phyloP scores from a whole-genome alignment of 1,284 basidiomycete genomes.

The Trichosporon sp. region DNA sequence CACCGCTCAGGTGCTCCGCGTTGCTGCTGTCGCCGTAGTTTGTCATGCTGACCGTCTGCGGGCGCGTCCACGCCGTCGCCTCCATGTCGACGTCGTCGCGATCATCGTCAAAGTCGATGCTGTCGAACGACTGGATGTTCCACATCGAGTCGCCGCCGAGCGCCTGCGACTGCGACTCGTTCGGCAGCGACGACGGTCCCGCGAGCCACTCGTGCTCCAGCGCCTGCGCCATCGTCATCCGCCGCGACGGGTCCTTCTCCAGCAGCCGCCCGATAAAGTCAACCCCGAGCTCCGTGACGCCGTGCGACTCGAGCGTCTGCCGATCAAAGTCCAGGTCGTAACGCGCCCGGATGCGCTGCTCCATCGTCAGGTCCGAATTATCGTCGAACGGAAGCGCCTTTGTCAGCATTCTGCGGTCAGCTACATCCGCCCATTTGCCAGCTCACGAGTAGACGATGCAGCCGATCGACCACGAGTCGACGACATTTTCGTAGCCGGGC shows the following conservation, averaged over 20 bases:
- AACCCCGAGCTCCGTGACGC: slow-evolving; percentile 37
- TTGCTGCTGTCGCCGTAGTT: slow-evolving; percentile 30
- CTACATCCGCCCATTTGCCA: background rate
- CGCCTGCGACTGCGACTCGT: slow-evolving; percentile 25
- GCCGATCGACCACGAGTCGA: slow-evolving; percentile 90
- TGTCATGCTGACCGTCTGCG: slow-evolving; percentile 36
- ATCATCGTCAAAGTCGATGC: slow-evolving; percentile 12
- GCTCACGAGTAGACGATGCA: slow-evolving; percentile 83
- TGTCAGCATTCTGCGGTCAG: slow-evolving; percentile 46
- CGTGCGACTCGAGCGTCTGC: slow-evolving; percentile 50
- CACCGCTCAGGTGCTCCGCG: background rate
- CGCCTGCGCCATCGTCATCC: slow-evolving; percentile 61
- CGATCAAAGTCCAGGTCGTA: slow-evolving; percentile 65
- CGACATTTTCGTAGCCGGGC: slow-evolving; percentile 72
- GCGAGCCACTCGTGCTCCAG: slow-evolving; percentile 64
- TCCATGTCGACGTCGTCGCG: slow-evolving; percentile 16
- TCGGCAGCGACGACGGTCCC: slow-evolving; percentile 28
- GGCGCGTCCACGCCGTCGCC: slow-evolving; percentile 26
- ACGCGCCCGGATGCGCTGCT: slow-evolving; percentile 53
- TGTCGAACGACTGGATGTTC: slow-evolving; percentile 39
- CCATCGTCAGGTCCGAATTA: slow-evolving; percentile 34
- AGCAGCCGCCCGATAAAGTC: slow-evolving; percentile 57
- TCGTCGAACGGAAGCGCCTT: slow-evolving; percentile 51
- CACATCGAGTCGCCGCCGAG: slow-evolving; percentile 42
- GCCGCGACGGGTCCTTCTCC: slow-evolving; percentile 54